A percentile compares a stretch with the other conserved stretches of the same genome.
Evolutionary conservation across 306 rosid genomes (phyloP).

Genomic region (Lathyrus aphaca): DNA sequence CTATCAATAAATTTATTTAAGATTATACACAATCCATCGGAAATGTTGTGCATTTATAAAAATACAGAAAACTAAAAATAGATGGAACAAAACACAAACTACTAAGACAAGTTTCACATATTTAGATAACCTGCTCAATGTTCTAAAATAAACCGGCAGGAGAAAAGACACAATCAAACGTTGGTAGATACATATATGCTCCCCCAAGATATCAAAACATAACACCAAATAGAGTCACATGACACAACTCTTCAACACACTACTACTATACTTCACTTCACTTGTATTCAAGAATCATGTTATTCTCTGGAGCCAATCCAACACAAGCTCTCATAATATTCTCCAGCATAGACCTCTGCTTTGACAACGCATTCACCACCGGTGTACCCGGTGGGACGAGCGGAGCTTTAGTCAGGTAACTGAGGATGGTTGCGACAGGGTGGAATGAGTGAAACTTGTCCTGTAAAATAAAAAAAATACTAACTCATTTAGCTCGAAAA

Average conservation of each 20-base stretch:
- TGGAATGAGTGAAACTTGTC: conserved; percentile 94
- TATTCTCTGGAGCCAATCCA: conserved; percentile 99
- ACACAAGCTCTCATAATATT: conserved; percentile 93
- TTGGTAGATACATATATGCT: conserved; percentile 6
- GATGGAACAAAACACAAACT: conserved; percentile 6
- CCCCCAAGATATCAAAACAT: conserved; percentile 17
- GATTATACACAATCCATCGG: neutral
- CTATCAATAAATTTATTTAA: neutral
- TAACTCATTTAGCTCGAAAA: neutral
- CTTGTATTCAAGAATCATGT: conserved; percentile 96
- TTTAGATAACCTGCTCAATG: conserved; percentile 39
- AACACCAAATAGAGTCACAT: conserved; percentile 2
- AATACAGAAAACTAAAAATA: neutral
- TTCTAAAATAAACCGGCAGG: conserved; percentile 43
- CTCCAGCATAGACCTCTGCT: conserved; percentile 97
- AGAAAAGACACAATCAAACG: conserved; percentile 12
- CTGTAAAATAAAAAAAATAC: conserved; percentile 46
- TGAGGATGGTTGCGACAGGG: conserved; percentile 91
- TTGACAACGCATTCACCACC: conserved; percentile 91
- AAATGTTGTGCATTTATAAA: neutral
- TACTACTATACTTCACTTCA: conserved; percentile 41
- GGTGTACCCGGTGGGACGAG: conserved; percentile 98
- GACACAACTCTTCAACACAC: conserved; percentile 1
- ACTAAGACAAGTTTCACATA: conserved; percentile 25
- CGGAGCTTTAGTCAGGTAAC: conserved; percentile 95